phyloP scores from a whole-genome alignment of 495 filamentous ascomycete species.

The Talaromyces adpressus region DNA sequence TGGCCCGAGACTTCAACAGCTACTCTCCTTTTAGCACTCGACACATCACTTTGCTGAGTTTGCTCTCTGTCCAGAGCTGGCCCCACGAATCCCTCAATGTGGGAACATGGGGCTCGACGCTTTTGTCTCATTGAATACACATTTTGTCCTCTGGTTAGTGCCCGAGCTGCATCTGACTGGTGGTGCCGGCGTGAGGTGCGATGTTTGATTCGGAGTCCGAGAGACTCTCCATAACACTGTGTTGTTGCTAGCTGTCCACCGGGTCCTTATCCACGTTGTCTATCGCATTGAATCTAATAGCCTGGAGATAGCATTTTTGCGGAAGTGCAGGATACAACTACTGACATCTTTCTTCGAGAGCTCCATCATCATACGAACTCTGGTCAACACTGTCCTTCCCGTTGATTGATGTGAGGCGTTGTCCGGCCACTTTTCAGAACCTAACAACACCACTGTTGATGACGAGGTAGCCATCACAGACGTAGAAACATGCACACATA shows the following conservation, averaged over 20 bases:
- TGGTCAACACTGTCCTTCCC: neutral
- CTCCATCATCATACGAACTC: neutral
- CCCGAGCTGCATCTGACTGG: neutral
- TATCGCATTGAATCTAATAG: neutral
- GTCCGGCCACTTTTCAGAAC: too few relatives aligned
- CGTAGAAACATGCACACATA: neutral
- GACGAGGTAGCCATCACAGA: neutral
- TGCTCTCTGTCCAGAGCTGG: neutral
- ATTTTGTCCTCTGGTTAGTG: neutral
- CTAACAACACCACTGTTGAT: neutral
- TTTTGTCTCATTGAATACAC: neutral
- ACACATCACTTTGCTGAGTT: neutral
- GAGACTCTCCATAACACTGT: neutral
- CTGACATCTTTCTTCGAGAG: neutral
- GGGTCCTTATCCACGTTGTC: neutral
- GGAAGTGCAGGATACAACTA: neutral
- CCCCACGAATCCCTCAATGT: neutral
- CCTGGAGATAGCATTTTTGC: neutral
- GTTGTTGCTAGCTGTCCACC: neutral
- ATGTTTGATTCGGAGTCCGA: slow-evolving; percentile 7
- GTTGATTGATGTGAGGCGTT: too few relatives aligned
- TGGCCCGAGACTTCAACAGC: neutral
- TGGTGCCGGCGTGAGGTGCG: slow-evolving; percentile 3
- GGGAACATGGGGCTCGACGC: neutral
- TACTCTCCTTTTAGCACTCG: neutral